phyloP scores from a whole-genome alignment of 176 grass and related monocot genomes.

The Alloteropsis semialata region DNA sequence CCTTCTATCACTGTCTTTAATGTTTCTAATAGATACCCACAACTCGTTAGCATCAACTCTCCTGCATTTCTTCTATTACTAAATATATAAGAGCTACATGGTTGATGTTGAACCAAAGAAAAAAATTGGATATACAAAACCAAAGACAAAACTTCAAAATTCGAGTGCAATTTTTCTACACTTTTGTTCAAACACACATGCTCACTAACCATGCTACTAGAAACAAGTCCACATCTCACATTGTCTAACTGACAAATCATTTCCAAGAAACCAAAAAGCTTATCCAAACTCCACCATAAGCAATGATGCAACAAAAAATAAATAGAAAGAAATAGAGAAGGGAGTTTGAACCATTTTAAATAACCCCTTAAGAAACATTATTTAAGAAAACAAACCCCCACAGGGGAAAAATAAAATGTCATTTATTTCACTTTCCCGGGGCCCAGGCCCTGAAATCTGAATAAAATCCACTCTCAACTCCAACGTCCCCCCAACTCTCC shows the following conservation, averaged over 20 bases:
- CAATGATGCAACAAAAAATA: not conserved
- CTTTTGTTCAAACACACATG: not conserved
- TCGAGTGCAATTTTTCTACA: not conserved
- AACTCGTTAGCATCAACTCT: not conserved
- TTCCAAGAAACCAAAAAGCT: not conserved
- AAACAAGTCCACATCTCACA: slow-evolving; percentile 11
- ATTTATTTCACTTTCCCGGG: slow-evolving; percentile 21
- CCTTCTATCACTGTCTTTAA: not conserved
- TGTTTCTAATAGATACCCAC: not conserved
- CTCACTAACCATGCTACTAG: not conserved
- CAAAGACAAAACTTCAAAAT: not conserved
- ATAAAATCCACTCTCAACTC: slow-evolving; percentile 55
- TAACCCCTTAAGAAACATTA: not conserved
- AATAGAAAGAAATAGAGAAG: not conserved
- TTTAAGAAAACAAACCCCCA: not conserved
- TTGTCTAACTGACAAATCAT: slow-evolving; percentile 18
- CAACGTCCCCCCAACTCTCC: slow-evolving; percentile 27
- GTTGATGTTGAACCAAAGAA: not conserved
- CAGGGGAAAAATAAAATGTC: not conserved
- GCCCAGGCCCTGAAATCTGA: slow-evolving; percentile 23
- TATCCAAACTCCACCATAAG: slow-evolving; percentile 30
- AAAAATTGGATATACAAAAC: not conserved
- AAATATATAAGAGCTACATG: not conserved
- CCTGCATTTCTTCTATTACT: not conserved
- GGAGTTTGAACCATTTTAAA: not conserved